Evolutionary conservation across 1,284 basidiomycete genomes (phyloP), one percentile per base, ranked within the genome.

Genomic region (Melampsora abietis-canadensis): DNA sequence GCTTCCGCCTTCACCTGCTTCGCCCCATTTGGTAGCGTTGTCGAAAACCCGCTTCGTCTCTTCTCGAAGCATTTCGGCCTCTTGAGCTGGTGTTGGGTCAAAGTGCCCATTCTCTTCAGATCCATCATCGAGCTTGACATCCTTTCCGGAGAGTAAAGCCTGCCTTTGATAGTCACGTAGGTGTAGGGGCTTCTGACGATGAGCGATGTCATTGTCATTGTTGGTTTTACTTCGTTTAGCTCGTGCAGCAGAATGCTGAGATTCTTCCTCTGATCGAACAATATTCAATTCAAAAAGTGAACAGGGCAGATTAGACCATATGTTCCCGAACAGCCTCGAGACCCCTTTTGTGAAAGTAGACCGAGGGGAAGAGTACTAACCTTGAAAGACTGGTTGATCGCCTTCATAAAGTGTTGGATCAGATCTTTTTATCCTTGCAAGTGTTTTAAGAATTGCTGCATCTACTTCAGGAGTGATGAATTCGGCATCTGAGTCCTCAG

Each of bases 401-500:
- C 84, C 81, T 78, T 94, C 86, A 78, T 95, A 95, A 59, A 95
- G 91, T 1, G 85, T 87, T 0, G 92, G 92, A 81, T 98, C 93
- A 78, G 88, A 90, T 74, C 86, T 86, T 80, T 88, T 88, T 76
- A 98, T 98, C 78, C 89, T 87, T 0, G 90, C 90, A 8, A 98
- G 85, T 0, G 94, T 98, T 65, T 92, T 86, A 57, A 98, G 85
- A 79, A 98, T 96, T 21, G 96, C 96, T 60, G 90, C 96, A 81
- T 98, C 95, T 62, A 98, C 87, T 0, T 91, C 89, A 1, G 94
- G 93, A 0, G 94, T 98, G 72, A 98, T 87, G 82, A 98, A 92
- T 78, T 93, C 92, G 15, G 94, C 96, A 76, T 96, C 91, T 80
- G 95, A 92, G 80, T 98, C 95, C 80, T 98, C 94, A 1, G 88